These are phyloP conservation scores for Coriaria nepalensis DNA, from an alignment of 306 rosid genomes.

Conservation along the genomic window DNA sequence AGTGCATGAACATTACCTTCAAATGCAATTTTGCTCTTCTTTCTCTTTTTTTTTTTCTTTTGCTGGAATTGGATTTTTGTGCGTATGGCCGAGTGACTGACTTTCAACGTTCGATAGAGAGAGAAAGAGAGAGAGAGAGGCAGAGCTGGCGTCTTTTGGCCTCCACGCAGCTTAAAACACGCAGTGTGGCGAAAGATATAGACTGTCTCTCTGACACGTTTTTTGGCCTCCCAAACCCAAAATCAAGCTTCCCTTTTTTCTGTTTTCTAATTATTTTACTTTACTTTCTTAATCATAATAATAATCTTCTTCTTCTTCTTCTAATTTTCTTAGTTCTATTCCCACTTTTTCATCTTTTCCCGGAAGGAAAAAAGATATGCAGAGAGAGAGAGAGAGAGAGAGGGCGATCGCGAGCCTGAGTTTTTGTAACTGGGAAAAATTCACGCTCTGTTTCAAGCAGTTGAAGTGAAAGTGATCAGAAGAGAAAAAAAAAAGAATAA, in stretches of 20 bases:
- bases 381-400: slow-evolving; percentile 3
- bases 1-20: no score
- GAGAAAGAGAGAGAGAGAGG: slow-evolving; percentile 14
- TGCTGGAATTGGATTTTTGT: no score
- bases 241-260: not conserved
- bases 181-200: slow-evolving; percentile 48
- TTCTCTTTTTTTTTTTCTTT: slow-evolving; percentile 1
- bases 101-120: slow-evolving; percentile 41
- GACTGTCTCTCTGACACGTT: slow-evolving; percentile 41
- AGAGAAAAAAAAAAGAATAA: slow-evolving; percentile 5
- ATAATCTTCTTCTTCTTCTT: not conserved
- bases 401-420: slow-evolving; percentile 7
- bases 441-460: slow-evolving; percentile 20
- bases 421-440: slow-evolving; percentile 14
- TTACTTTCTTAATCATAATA: slow-evolving; percentile 2
- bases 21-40: not conserved
- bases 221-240: slow-evolving; percentile 22
- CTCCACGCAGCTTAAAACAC: slow-evolving; percentile 90
- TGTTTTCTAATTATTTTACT: not conserved
- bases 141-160: slow-evolving; percentile 79
- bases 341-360: not conserved
- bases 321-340: not conserved
- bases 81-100: slow-evolving; percentile 29
- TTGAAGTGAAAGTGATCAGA: not conserved
- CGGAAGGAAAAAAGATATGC: slow-evolving; percentile 1